Evolutionary conservation across 164 flowering plant genomes (phyloP), one percentile per base, ranked within the genome.

Genomic region (Dillenia suffruticosa): DNA sequence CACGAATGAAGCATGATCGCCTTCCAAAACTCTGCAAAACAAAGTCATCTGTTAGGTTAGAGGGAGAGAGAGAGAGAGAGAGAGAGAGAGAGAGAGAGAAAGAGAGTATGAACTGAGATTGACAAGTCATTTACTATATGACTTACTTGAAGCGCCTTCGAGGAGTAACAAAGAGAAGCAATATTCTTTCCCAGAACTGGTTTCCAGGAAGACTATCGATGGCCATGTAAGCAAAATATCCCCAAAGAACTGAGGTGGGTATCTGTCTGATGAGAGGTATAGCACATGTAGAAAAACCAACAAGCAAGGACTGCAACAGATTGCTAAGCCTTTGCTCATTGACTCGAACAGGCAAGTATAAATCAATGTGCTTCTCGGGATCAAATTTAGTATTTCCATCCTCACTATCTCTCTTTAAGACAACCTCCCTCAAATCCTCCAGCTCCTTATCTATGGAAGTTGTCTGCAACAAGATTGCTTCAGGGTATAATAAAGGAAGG

Each of bases 181-280:
- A 65, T 11, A 82, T 62, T 64, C 96, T 79, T 71, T 86, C 92
- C 85, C 85, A 86, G 69, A 89, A 89, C 68, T 89, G 96, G 70
- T 83, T 89, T 40, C 96, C 96, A 6, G 92, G 92, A 14, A 89
- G 84, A 49, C 90, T 89, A 64, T 89, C 96, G 22, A 89, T 77
- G 54, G 92, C 85, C 96, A 89, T 87, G 74, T 81, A 89, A 12
- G 93, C 96, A 61, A 85, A 83, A 57, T 85, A 85, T 40, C 88
- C 88, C 88, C 88, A 83, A 24, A 83, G 76, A 60, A 83, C 85
- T 45, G 85, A 83, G 16, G 88, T 83, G 12, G 86, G 90, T 53
- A 85, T 83, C 69, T 24, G 54, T 70, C 65, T 81, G 53, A 86
- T 81, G 12, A 75, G 16, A 8, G 90, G 90, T 77, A 83, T 76